phyloP scores from a whole-genome alignment of 306 rosid species.

The Arachis stenosperma region DNA sequence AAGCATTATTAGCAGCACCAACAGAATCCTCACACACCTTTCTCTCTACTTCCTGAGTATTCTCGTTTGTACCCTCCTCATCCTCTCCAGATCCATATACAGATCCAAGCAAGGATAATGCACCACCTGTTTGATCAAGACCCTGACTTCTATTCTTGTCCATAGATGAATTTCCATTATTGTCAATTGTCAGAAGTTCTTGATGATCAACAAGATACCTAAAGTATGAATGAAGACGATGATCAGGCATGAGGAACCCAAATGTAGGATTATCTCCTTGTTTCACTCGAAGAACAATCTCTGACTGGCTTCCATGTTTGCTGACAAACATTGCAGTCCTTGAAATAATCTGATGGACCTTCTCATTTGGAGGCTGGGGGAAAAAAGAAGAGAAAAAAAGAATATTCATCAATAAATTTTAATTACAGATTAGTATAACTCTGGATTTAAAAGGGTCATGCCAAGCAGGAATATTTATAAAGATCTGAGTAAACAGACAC shows the following conservation, averaged over 20 bases:
- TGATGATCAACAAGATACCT: conserved; percentile 79
- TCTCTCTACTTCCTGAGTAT: conserved; percentile 34
- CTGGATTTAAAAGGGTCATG: conserved; percentile 30
- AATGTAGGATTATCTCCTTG: conserved; percentile 90
- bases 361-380: conserved; percentile 80
- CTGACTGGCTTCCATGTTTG: conserved; percentile 83
- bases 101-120: conserved; percentile 88
- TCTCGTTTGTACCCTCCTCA: conserved; percentile 65
- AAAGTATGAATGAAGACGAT: conserved; percentile 77
- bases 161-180: conserved; percentile 42
- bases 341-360: conserved; percentile 84
- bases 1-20: conserved; percentile 44
- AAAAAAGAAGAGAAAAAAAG: conserved; percentile 42
- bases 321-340: conserved; percentile 79
- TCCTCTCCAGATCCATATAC: conserved; percentile 82
- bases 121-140: conserved; percentile 67
- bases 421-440: conserved; percentile 33
- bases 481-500: conserved; percentile 48
- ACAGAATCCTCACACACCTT: conserved; percentile 39
- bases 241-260: conserved; percentile 92
- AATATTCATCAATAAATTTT: conserved; percentile 42
- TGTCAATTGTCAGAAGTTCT: conserved; percentile 59
- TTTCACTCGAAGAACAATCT: conserved; percentile 86
- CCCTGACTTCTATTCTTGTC: conserved; percentile 55
- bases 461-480: conserved; percentile 34